Evolutionary conservation across 2,329 filamentous ascomycete species (phyloP).

Genomic region (Neofusicoccum parvum): DNA sequence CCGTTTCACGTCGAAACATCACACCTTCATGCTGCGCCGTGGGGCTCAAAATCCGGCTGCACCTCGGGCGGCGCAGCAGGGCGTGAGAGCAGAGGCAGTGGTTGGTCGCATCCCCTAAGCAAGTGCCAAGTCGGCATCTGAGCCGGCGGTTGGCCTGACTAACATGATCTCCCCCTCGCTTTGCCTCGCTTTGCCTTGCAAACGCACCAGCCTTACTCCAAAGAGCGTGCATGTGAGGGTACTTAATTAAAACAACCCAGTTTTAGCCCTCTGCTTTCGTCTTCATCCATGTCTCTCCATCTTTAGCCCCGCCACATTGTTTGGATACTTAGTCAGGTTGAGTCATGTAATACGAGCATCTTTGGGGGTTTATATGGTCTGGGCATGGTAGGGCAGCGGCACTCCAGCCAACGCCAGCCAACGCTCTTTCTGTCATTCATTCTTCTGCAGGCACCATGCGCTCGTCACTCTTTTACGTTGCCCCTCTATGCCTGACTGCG

Average conservation of each 20-base stretch:
- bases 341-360: slow-evolving; percentile 9
- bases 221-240: not conserved
- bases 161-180: not conserved
- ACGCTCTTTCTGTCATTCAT: not conserved
- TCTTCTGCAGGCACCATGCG: not conserved
- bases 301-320: not conserved
- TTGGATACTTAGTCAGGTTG: not conserved
- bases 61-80: not conserved
- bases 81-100: not conserved
- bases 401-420: not conserved
- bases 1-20: not conserved
- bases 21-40: not conserved
- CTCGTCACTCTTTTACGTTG: not conserved
- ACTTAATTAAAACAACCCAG: slow-evolving; percentile 1
- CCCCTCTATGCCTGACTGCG: not conserved
- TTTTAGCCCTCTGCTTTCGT: not conserved
- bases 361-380: not conserved
- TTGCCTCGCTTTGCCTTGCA: not conserved
- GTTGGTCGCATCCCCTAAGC: not conserved
- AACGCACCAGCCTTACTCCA: not conserved
- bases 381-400: not conserved
- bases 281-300: not conserved
- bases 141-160: slow-evolving; percentile 1
- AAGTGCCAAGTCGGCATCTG: slow-evolving; percentile 8
- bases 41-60: not conserved